phyloP scores from a whole-genome alignment of 768 basidiomycete genomes.

The Termitomyces sp. region DNA sequence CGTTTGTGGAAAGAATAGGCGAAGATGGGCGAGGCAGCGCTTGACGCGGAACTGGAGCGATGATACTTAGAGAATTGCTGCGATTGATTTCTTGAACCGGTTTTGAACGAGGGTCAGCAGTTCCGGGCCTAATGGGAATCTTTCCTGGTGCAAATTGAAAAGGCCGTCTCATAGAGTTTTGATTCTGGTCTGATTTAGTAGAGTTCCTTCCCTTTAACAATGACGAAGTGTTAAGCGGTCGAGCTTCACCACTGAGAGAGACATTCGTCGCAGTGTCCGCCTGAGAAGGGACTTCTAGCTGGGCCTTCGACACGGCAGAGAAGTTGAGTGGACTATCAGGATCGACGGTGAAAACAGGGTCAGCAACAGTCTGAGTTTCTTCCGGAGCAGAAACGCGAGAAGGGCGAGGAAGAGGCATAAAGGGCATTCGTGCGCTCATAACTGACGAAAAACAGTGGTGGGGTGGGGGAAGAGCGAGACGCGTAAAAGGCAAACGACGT shows the following conservation, averaged over 20 bases:
- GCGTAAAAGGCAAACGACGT: not conserved
- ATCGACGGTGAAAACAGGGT: not conserved
- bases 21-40: constrained; percentile 10
- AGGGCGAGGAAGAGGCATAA: constrained; percentile 8
- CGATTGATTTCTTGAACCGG: not conserved
- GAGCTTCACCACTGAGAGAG: not conserved
- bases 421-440: constrained; percentile 17
- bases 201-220: constrained; percentile 8
- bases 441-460: not conserved
- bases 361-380: not conserved
- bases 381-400: not conserved
- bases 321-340: not conserved
- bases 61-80: constrained; percentile 8
- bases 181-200: not conserved
- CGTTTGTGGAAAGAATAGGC: constrained; percentile 13
- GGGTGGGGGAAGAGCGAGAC: constrained; percentile 5
- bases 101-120: constrained; percentile 20
- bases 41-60: constrained; percentile 20
- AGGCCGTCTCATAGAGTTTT: constrained; percentile 2
- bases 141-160: not conserved
- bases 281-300: not conserved
- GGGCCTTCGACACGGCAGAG: not conserved
- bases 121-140: constrained; percentile 18
- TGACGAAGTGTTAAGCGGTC: constrained; percentile 12
- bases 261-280: not conserved